Evolutionary conservation across 106 monocot genomes (phyloP).

Genomic region (Posidonia australis): DNA sequence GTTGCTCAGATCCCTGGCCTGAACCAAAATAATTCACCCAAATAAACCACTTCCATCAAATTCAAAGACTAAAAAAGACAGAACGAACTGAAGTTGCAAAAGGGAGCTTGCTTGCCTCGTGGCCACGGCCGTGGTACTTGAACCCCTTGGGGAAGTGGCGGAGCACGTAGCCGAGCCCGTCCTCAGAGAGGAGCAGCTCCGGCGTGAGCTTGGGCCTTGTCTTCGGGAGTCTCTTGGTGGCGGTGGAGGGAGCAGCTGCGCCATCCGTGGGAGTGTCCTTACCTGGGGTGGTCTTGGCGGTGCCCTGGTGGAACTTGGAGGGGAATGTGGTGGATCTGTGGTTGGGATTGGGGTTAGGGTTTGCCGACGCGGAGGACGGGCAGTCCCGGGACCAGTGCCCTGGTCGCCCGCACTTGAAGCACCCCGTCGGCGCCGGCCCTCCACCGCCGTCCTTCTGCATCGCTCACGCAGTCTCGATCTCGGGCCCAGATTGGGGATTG

Average conservation of each 20-base stretch:
- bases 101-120: conserved; percentile 37
- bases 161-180: conserved; percentile 85
- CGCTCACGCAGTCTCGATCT: too few relatives aligned
- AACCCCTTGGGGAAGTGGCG: conserved; percentile 70
- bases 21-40: conserved; percentile 1
- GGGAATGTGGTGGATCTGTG: conserved; percentile 3
- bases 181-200: conserved; percentile 72
- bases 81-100: background rate
- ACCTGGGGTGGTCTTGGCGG: background rate
- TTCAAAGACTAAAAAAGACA: background rate
- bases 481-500: too few relatives aligned
- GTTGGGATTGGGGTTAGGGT: conserved; percentile 39
- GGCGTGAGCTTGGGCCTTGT: conserved; percentile 86
- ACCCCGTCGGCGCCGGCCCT: conserved; percentile 48
- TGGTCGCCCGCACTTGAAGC: conserved; percentile 93
- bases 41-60: conserved; percentile 6
- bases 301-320: conserved; percentile 3
- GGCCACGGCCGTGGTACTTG: conserved; percentile 82
- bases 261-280: background rate
- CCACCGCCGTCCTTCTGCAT: conserved; percentile 23
- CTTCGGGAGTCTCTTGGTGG: conserved; percentile 37
- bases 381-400: conserved; percentile 98
- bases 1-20: conserved; percentile 71
- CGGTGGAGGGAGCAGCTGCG: background rate
- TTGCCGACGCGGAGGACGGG: conserved; percentile 41